phyloP scores from a whole-genome alignment of 2,329 filamentous ascomycete species.

The Fusarium pseudograminearum region DNA sequence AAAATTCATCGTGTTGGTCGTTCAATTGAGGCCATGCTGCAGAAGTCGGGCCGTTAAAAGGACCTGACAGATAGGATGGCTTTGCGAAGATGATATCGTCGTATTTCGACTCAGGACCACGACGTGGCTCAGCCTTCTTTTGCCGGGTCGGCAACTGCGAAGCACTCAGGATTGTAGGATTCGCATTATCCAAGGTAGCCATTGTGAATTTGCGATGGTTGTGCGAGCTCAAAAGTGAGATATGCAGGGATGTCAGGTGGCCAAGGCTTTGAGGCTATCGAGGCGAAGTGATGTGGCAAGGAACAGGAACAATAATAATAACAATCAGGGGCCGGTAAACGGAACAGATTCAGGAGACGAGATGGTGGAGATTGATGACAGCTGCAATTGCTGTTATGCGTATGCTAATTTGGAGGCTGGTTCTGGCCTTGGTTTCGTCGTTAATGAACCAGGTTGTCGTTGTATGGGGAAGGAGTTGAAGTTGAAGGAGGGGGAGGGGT shows the following conservation, averaged over 20 bases:
- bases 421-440: slow-evolving; percentile 17
- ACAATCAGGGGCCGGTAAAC: slow-evolving; percentile 2
- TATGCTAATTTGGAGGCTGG: slow-evolving; percentile 26
- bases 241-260: slow-evolving; percentile 30
- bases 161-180: slow-evolving; percentile 90
- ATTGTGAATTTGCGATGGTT: slow-evolving; percentile 27
- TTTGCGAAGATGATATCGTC: slow-evolving; percentile 61
- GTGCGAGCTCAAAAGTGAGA: slow-evolving; percentile 13
- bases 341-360: slow-evolving; percentile 27
- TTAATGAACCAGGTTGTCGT: slow-evolving; percentile 36
- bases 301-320: neutral
- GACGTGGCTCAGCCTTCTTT: slow-evolving; percentile 61
- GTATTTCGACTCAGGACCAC: slow-evolving; percentile 61
- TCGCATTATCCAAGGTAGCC: slow-evolving; percentile 76
- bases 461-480: slow-evolving; percentile 33
- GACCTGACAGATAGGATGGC: slow-evolving; percentile 58
- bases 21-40: slow-evolving; percentile 51
- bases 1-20: slow-evolving; percentile 67
- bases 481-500: slow-evolving; percentile 38
- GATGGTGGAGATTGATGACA: slow-evolving; percentile 38
- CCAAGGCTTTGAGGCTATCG: slow-evolving; percentile 26
- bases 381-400: slow-evolving; percentile 26
- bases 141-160: slow-evolving; percentile 88
- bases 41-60: slow-evolving; percentile 55
- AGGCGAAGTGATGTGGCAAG: slow-evolving; percentile 18